A percentile compares a stretch with the other conserved stretches of the same genome.
Evolutionary conservation across 441 rosid genomes (phyloP).

Genomic region (Syzygium syzygioides): DNA sequence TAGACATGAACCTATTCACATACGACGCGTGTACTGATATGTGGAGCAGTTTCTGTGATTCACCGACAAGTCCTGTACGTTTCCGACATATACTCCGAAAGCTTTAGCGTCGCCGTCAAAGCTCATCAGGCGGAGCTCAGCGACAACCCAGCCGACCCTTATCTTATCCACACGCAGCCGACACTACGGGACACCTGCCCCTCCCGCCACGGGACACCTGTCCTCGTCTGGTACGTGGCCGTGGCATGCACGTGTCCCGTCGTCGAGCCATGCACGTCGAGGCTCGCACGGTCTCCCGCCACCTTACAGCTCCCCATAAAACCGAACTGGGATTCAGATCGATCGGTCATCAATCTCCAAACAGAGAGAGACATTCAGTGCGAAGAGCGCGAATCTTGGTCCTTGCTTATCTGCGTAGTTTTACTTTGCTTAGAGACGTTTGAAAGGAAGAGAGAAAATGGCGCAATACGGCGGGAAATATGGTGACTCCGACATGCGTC

Average conservation of each 20-base stretch:
- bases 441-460: neutral
- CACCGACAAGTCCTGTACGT: neutral
- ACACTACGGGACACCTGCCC: neutral
- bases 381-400: neutral
- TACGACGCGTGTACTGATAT: neutral
- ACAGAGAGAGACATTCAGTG: neutral
- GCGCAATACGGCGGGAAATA: neutral
- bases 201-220: neutral
- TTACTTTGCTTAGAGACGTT: neutral
- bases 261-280: neutral
- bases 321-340: neutral
- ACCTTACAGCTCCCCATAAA: neutral
- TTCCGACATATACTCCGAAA: neutral
- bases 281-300: neutral
- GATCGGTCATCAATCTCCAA: neutral
- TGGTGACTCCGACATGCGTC: neutral
- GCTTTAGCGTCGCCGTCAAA: neutral
- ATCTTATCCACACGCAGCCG: neutral
- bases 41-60: no score
- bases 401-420: neutral
- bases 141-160: neutral
- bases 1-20: neutral
- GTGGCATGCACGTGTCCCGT: neutral
- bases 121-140: neutral
- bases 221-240: neutral